A percentile compares a stretch with the other conserved stretches of the same genome.
Evolutionary conservation across 805 yeast genomes (phyloP).

Genomic region (Priceomyces melissophilus): DNA sequence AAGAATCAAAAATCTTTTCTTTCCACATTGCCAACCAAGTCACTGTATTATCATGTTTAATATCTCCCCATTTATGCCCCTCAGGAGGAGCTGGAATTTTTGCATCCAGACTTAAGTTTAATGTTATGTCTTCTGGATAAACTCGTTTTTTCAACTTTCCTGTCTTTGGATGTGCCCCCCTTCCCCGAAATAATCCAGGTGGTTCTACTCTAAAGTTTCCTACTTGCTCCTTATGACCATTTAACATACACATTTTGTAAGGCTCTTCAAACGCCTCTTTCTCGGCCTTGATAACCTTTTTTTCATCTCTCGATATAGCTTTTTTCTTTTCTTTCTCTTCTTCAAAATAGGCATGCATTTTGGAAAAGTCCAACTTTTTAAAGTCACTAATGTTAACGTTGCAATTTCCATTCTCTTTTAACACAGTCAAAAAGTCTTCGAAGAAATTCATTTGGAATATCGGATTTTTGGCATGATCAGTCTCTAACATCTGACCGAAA

Average conservation of each 20-base stretch:
- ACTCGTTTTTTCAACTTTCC: constrained; percentile 89
- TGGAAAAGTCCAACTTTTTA: constrained; percentile 70
- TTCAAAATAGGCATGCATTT: constrained; percentile 72
- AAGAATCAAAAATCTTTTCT: constrained; percentile 80
- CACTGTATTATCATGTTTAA: constrained; percentile 83
- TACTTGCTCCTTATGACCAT: constrained; percentile 87
- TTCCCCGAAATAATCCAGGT: constrained; percentile 92
- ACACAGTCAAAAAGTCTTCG: constrained; percentile 65
- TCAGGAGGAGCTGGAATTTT: constrained; percentile 77
- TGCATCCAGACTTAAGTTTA: constrained; percentile 73
- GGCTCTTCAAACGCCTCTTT: constrained; percentile 76
- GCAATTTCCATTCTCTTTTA: constrained; percentile 70
- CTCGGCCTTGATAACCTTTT: constrained; percentile 67
- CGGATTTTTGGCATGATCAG: constrained; percentile 87
- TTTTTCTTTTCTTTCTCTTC: constrained; percentile 68
- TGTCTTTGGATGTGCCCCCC: constrained; percentile 96
- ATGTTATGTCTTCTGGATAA: constrained; percentile 80
- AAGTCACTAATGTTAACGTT: constrained; percentile 49
- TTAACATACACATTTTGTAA: constrained; percentile 72
- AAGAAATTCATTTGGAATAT: constrained; percentile 86
- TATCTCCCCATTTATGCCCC: constrained; percentile 89
- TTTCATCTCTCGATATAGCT: constrained; percentile 64
- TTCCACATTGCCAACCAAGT: constrained; percentile 98
- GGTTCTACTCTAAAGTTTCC: constrained; percentile 96
- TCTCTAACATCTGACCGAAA: constrained; percentile 81